phyloP scores from a whole-genome alignment of 306 rosid genomes.

The Quercus alba region DNA sequence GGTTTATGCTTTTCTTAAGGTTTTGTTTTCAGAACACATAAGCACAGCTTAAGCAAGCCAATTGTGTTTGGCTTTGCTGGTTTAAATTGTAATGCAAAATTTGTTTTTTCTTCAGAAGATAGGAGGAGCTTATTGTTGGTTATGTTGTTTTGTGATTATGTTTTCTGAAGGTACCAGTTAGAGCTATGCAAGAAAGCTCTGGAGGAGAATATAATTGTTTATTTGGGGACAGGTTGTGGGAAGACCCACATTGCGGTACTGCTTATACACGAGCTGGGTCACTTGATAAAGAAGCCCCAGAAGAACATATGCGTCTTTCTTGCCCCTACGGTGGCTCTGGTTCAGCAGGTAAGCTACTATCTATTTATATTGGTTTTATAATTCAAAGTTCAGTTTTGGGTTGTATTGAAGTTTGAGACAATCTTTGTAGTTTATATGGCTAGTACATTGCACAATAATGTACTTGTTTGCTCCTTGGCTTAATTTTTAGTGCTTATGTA shows the following conservation, averaged over 20 bases:
- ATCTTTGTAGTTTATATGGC: neutral
- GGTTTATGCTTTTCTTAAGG: neutral
- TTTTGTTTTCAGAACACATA: neutral
- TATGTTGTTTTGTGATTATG: neutral
- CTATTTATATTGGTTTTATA: constrained; percentile 14
- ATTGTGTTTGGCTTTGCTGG: neutral
- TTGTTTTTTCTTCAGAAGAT: neutral
- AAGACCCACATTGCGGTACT: constrained; percentile 92
- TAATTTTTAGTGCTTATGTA: neutral
- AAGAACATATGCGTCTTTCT: constrained; percentile 73
- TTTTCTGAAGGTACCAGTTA: constrained; percentile 67
- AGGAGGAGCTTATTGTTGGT: constrained; percentile 11
- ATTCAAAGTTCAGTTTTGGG: neutral
- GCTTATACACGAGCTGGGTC: constrained; percentile 68
- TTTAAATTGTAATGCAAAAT: neutral
- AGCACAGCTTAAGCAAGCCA: neutral
- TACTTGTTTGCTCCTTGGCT: neutral
- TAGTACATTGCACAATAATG: neutral
- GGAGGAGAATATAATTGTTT: constrained; percentile 88
- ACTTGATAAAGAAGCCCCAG: constrained; percentile 69
- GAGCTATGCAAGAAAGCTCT: constrained; percentile 77
- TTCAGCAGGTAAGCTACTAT: constrained; percentile 62
- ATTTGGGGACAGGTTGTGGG: constrained; percentile 92
- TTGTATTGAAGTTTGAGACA: neutral
- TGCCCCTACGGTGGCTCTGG: constrained; percentile 92